Conservation (phyloP, 805 yeast species). For the Cyberlindnera lachancei region DNA sequence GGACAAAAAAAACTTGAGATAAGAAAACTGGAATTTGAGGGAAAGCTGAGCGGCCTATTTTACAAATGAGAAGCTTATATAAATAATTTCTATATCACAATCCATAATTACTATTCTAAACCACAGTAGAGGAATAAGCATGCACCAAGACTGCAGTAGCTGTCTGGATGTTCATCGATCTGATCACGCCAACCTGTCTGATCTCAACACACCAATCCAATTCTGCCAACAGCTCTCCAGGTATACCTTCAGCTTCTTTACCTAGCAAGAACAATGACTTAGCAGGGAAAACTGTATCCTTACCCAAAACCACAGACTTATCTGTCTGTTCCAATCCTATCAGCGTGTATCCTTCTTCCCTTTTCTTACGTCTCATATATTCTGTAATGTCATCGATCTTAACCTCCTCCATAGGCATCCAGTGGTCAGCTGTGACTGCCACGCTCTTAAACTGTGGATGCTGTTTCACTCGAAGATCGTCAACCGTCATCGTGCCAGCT, state of each 20-base stretch:
- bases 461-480: slow-evolving; percentile 56
- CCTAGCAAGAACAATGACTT: slow-evolving; percentile 78
- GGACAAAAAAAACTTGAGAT: no score
- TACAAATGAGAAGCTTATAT: no score
- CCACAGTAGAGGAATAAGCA: slow-evolving; percentile 83
- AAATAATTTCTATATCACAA: no score
- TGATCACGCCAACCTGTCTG: slow-evolving; percentile 83
- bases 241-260: slow-evolving; percentile 85
- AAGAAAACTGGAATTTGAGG: no score
- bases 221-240: slow-evolving; percentile 75
- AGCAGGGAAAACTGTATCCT: slow-evolving; percentile 62
- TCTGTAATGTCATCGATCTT: slow-evolving; percentile 43
- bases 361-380: slow-evolving; percentile 52
- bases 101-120: no score
- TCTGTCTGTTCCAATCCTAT: slow-evolving; percentile 94
- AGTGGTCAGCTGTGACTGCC: slow-evolving; percentile 88
- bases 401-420: slow-evolving; percentile 93
- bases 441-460: slow-evolving; percentile 74
- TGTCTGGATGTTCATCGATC: slow-evolving; percentile 96
- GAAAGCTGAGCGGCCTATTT: no score
- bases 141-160: slow-evolving; percentile 94
- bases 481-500: slow-evolving; percentile 71
- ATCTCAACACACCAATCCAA: slow-evolving; percentile 85
- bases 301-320: slow-evolving; percentile 64
- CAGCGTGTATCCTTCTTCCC: slow-evolving; percentile 78